These are phyloP conservation scores for Leccinum proximum DNA, from an alignment of 1,284 basidiomycete genomes.

Conservation along the genomic window DNA sequence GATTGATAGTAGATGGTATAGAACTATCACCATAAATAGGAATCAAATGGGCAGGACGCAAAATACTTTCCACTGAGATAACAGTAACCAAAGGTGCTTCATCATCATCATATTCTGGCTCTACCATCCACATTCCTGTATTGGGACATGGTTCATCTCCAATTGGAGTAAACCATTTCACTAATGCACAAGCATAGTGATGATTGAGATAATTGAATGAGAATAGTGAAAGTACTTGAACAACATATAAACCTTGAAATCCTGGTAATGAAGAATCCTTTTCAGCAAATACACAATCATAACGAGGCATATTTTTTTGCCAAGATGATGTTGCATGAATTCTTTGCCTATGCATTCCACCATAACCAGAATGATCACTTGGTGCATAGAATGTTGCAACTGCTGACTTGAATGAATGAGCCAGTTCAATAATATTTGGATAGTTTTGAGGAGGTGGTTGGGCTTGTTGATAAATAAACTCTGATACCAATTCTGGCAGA, in stretches of 20 bases:
- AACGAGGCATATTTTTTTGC: background rate
- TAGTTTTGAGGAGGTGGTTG: background rate
- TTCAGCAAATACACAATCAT: background rate
- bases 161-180: background rate
- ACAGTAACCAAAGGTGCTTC: background rate
- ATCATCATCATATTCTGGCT: background rate
- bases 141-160: background rate
- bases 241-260: background rate
- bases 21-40: background rate
- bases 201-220: background rate
- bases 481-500: background rate
- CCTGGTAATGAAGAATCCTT: background rate
- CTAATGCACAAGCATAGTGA: background rate
- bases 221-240: background rate
- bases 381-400: background rate
- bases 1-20: background rate
- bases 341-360: background rate
- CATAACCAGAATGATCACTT: background rate
- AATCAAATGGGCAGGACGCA: background rate
- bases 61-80: background rate
- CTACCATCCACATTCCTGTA: background rate
- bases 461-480: background rate
- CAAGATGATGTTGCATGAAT: background rate
- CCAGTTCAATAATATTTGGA: background rate
- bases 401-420: background rate